These are phyloP conservation scores for Chenopodium quinoa DNA, from an alignment of 148 eudicot species.

Conservation along the genomic window DNA sequence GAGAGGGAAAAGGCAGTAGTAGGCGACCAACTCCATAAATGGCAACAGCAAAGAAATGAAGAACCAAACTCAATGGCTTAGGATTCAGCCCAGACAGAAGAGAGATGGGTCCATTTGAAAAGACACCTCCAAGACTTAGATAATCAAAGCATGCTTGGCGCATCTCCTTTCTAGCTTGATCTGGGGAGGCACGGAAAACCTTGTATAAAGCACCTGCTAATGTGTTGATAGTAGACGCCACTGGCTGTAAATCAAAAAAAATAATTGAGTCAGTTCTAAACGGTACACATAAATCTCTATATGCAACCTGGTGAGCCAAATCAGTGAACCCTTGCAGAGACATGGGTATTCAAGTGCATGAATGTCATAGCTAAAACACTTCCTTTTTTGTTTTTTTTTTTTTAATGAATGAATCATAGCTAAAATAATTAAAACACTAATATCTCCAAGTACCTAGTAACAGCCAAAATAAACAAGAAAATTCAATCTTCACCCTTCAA, in stretches of 20 bases:
- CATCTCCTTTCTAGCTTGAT: conserved; percentile 76
- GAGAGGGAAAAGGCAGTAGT: conserved; percentile 77
- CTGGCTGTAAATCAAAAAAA: conserved; percentile 51
- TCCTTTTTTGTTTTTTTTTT: too few relatives aligned
- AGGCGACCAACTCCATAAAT: conserved; percentile 81
- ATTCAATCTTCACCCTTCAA: background rate
- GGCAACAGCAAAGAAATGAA: conserved; percentile 91
- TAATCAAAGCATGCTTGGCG: conserved; percentile 87
- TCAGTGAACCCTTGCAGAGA: background rate
- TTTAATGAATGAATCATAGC: too few relatives aligned
- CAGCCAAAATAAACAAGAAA: background rate
- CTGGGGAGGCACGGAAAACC: conserved; percentile 75
- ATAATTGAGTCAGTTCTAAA: background rate
- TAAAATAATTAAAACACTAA: background rate
- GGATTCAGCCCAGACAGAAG: conserved; percentile 85
- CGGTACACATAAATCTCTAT: background rate
- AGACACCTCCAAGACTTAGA: conserved; percentile 79
- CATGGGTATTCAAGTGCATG: background rate
- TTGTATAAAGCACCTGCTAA: conserved; percentile 83
- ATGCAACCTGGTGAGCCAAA: background rate
- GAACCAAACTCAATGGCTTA: conserved; percentile 73
- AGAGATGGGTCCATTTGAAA: conserved; percentile 69
- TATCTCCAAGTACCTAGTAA: background rate
- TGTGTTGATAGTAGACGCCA: conserved; percentile 87
- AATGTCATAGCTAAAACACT: background rate